Conservation (phyloP, 2,329 filamentous ascomycete genomes). For the Xylaria sp. region DNA sequence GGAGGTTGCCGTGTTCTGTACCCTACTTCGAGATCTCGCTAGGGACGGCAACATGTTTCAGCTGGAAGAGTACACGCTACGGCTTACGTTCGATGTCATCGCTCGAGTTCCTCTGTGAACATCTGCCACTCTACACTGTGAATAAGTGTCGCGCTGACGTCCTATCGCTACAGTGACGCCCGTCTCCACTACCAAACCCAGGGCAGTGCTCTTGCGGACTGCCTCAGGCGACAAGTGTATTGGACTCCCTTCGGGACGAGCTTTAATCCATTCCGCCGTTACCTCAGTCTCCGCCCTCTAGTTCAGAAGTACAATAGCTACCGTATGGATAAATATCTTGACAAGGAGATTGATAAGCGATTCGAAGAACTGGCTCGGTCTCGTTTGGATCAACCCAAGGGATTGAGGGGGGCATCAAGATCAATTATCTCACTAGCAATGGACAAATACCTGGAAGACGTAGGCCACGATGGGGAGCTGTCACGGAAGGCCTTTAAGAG, state of each 20-base stretch:
- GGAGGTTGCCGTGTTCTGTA: conserved; percentile 30
- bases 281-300: conserved; percentile 26
- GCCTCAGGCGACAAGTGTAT: conserved; percentile 26
- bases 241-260: conserved; percentile 32
- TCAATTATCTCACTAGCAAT: conserved; percentile 32
- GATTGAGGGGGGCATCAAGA: conserved; percentile 2
- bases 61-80: conserved; percentile 33
- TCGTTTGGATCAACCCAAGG: neutral
- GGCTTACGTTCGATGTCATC: conserved; percentile 37
- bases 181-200: conserved; percentile 34
- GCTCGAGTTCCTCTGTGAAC: conserved; percentile 30
- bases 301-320: conserved; percentile 32
- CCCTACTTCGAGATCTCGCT: conserved; percentile 13
- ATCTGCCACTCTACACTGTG: neutral
- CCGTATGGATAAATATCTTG: conserved; percentile 30
- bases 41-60: conserved; percentile 26
- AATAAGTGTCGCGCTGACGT: neutral
- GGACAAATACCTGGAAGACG: conserved; percentile 29
- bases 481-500: conserved; percentile 24
- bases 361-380: conserved; percentile 25
- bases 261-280: conserved; percentile 32
- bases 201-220: conserved; percentile 29
- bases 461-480: conserved; percentile 1
- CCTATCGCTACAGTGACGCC: conserved; percentile 25
- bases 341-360: conserved; percentile 31